phyloP scores from a whole-genome alignment of 345 rosid genomes.

The Gossypium raimondii region DNA sequence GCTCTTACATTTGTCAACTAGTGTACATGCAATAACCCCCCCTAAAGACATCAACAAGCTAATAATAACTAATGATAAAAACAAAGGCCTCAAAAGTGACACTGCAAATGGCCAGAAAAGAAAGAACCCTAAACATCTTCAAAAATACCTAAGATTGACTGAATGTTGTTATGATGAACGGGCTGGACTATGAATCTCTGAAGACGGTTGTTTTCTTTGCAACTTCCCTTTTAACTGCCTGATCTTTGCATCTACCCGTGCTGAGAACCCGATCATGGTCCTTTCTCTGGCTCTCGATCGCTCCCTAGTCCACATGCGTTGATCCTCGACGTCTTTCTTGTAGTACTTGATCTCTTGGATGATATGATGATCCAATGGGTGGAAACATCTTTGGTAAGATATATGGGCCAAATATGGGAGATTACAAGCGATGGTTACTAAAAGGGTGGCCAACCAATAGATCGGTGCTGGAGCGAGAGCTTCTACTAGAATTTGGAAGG shows the following conservation, averaged over 20 bases:
- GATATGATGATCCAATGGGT: conserved; percentile 92
- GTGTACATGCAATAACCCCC: conserved; percentile 39
- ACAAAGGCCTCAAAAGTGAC: conserved; percentile 5
- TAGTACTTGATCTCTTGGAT: conserved; percentile 91
- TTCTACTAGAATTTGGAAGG: conserved; percentile 65
- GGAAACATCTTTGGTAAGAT: conserved; percentile 66
- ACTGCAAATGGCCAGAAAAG: conserved; percentile 21
- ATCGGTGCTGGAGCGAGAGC: conserved; percentile 77
- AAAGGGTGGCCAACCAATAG: conserved; percentile 67
- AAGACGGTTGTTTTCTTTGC: conserved; percentile 54
- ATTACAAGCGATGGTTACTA: conserved; percentile 59
- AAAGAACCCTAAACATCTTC: conserved; percentile 16
- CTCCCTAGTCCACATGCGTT: conserved; percentile 81
- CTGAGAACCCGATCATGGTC: conserved; percentile 94
- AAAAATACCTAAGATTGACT: conserved; percentile 10
- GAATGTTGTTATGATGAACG: conserved; percentile 36
- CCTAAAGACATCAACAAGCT: conserved; percentile 25
- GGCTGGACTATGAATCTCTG: conserved; percentile 29
- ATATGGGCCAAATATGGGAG: conserved; percentile 63
- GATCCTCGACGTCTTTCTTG: conserved; percentile 70
- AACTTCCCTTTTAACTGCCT: conserved; percentile 64
- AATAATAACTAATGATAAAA: neutral
- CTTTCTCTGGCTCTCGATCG: conserved; percentile 80
- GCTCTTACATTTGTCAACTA: conserved; percentile 18
- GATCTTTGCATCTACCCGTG: conserved; percentile 90